Evolutionary conservation across 2,329 filamentous ascomycete genomes (phyloP).

Genomic region (Exophiala lecanii-corni): DNA sequence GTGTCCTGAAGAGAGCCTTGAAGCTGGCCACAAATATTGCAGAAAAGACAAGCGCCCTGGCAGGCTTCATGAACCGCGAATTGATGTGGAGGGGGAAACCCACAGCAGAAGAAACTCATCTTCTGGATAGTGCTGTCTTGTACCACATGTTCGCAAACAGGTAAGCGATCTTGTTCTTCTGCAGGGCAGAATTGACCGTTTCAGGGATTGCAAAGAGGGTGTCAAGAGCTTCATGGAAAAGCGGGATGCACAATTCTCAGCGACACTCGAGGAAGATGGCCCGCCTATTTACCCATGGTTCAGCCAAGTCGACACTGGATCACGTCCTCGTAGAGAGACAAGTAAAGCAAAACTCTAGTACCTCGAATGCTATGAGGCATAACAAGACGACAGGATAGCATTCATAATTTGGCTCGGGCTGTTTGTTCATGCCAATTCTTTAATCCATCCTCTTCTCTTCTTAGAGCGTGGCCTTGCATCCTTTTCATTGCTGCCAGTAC

Average conservation of each 20-base stretch:
- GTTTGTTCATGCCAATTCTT: conserved; percentile 30
- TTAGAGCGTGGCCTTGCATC: conserved; percentile 31
- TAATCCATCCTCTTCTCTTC: conserved; percentile 33
- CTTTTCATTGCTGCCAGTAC: conserved; percentile 30
- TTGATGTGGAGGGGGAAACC: conserved; percentile 17
- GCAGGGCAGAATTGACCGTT: neutral
- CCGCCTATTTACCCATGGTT: conserved; percentile 66
- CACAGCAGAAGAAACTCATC: conserved; percentile 63
- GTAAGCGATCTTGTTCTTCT: conserved; percentile 4
- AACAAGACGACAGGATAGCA: neutral
- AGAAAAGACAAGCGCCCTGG: conserved; percentile 54
- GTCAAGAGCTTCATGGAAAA: conserved; percentile 65
- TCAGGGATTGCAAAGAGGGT: conserved; percentile 61
- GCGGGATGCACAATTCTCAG: conserved; percentile 57
- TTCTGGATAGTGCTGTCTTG: conserved; percentile 53
- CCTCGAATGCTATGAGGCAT: neutral
- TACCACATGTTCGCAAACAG: conserved; percentile 38
- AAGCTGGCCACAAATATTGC: conserved; percentile 63
- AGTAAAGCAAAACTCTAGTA: conserved; percentile 12
- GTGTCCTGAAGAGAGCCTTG: conserved; percentile 60
- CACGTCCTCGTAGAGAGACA: conserved; percentile 5
- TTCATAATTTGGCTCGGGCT: conserved; percentile 30
- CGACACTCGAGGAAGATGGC: conserved; percentile 55
- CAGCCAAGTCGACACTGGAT: conserved; percentile 47
- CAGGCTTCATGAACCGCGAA: conserved; percentile 14